These are phyloP conservation scores for Cordyceps tenuipes DNA, from an alignment of 2,329 filamentous ascomycete species.

Conservation along the genomic window DNA sequence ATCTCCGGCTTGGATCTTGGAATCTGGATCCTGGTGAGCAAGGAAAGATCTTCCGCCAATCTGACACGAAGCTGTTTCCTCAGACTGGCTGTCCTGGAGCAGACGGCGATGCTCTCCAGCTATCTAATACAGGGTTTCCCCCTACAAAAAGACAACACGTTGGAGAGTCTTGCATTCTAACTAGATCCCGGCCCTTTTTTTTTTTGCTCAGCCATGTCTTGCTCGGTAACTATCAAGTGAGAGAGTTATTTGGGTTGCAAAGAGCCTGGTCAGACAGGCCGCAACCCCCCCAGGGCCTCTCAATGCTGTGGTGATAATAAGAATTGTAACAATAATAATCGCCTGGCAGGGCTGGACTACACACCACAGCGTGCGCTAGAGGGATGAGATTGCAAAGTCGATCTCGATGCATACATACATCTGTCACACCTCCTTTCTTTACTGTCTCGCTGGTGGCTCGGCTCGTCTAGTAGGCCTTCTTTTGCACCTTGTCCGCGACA, in stretches of 20 bases:
- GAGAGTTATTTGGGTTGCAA: no score
- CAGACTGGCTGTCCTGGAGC: no score
- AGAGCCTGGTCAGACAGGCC: no score
- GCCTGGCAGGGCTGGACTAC: conserved; percentile 5
- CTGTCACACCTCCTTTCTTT: background rate
- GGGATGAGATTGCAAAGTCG: no score
- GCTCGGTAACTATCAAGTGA: no score
- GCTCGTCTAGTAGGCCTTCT: background rate
- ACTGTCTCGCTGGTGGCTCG: background rate
- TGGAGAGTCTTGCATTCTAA: no score
- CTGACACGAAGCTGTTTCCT: background rate
- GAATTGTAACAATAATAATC: background rate
- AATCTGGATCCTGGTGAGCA: background rate
- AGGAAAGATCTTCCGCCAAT: background rate
- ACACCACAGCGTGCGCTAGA: background rate
- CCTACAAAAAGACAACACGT: no score
- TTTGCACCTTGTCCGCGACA: background rate
- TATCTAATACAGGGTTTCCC: no score
- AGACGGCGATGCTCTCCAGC: no score
- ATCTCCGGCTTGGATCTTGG: background rate
- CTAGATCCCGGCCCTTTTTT: no score
- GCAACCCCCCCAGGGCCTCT: background rate
- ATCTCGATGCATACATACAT: conserved; percentile 3
- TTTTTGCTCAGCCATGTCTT: no score
- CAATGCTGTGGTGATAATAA: background rate